Evolutionary conservation across 441 rosid species (phyloP).

Genomic region (Raphanus hybrid): DNA sequence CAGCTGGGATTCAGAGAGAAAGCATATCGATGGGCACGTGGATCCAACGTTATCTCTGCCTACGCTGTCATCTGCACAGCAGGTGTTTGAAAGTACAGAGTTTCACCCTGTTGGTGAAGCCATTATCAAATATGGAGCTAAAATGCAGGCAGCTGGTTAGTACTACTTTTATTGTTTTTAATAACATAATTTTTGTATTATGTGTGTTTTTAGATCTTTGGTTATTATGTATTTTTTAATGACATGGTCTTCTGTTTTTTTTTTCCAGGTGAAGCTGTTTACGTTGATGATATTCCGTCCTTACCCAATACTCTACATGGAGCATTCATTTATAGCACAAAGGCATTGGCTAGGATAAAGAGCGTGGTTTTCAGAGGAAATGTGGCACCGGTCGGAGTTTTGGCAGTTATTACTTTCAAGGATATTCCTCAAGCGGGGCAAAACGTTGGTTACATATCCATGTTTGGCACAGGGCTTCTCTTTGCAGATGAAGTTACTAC

Average conservation of each 20-base stretch:
- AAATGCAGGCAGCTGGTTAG: constrained; percentile 86
- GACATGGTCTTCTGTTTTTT: constrained; percentile 4
- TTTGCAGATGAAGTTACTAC: constrained; percentile 71
- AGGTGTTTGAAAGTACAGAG: constrained; percentile 56
- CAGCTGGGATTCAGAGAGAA: constrained; percentile 19
- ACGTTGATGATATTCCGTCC: constrained; percentile 88
- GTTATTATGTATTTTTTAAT: not conserved
- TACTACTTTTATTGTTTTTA: not conserved
- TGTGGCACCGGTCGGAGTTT: constrained; percentile 48
- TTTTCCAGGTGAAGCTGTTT: constrained; percentile 78
- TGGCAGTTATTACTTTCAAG: constrained; percentile 52
- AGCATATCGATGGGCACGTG: constrained; percentile 26
- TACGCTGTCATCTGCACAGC: constrained; percentile 65
- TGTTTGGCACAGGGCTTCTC: constrained; percentile 58
- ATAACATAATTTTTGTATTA: not conserved
- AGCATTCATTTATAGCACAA: constrained; percentile 74
- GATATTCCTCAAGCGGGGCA: constrained; percentile 73
- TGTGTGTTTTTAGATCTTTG: not conserved
- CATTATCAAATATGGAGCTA: constrained; percentile 63
- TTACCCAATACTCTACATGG: constrained; percentile 74
- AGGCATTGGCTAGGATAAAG: constrained; percentile 70
- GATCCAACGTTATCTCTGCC: constrained; percentile 43
- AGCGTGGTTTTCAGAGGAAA: constrained; percentile 49
- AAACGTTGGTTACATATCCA: constrained; percentile 59
- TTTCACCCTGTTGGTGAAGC: constrained; percentile 80